Conservation (phyloP, 306 rosid genomes). For the Gynostemma pentaphyllum region DNA sequence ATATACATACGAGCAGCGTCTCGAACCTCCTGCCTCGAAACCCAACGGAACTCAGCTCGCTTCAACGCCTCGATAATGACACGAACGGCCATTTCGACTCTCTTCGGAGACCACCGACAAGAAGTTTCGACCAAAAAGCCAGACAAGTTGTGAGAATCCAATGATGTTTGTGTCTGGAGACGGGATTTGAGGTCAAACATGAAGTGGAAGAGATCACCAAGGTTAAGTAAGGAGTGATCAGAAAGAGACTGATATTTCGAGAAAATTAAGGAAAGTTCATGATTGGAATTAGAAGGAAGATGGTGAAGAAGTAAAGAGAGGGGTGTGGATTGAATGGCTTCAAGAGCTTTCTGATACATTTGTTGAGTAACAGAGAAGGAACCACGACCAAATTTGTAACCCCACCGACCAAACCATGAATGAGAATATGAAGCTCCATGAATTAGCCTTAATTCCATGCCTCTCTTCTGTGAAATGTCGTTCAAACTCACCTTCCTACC, state of each 20-base stretch:
- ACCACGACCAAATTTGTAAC: constrained; percentile 63
- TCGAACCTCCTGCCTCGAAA: constrained; percentile 79
- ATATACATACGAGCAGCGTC: constrained; percentile 63
- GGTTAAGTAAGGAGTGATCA: constrained; percentile 51
- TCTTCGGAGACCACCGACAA: constrained; percentile 60
- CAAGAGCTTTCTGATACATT: not conserved
- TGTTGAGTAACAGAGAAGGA: constrained; percentile 12
- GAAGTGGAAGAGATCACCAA: constrained; percentile 53
- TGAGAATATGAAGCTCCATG: constrained; percentile 55
- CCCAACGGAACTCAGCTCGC: constrained; percentile 32
- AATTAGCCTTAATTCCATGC: constrained; percentile 65
- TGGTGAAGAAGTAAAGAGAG: constrained; percentile 25
- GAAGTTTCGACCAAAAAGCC: constrained; percentile 29
- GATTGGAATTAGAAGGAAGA: constrained; percentile 32
- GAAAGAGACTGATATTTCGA: constrained; percentile 66
- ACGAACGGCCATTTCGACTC: constrained; percentile 2
- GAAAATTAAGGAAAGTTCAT: constrained; percentile 39
- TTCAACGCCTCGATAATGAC: not conserved
- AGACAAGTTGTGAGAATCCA: constrained; percentile 17
- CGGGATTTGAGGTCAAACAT: constrained; percentile 67
- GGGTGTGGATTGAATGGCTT: not conserved
- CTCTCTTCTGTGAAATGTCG: constrained; percentile 48
- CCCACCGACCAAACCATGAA: constrained; percentile 85
- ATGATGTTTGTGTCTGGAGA: constrained; percentile 32
- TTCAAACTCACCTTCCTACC: constrained; percentile 65